These are phyloP conservation scores for Candida manassasensis DNA, from an alignment of 805 yeast genomes.

Conservation along the genomic window DNA sequence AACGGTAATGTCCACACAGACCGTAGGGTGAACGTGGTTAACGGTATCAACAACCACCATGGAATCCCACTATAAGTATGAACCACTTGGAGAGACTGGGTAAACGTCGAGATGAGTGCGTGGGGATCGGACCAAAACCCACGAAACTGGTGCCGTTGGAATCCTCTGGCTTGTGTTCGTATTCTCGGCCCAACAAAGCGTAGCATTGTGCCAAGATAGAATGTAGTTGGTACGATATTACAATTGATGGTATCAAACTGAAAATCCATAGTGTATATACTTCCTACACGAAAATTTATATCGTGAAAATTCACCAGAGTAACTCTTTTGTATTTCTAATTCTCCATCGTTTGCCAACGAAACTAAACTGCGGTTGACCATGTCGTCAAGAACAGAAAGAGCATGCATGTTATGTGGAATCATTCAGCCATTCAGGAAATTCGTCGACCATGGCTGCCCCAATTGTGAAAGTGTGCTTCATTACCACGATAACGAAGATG, in stretches of 20 bases:
- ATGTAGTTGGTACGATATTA: too few species aligned
- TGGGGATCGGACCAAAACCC: constrained; percentile 28
- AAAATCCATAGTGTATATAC: too few species aligned
- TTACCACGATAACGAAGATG: constrained; percentile 72
- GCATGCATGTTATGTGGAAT: constrained; percentile 98
- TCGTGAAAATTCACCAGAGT: too few species aligned
- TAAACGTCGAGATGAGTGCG: constrained; percentile 25
- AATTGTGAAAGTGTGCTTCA: constrained; percentile 90
- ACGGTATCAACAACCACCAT: constrained; percentile 80
- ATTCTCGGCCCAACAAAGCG: neutral
- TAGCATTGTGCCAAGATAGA: neutral
- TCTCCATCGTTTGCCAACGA: too few species aligned
- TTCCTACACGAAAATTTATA: too few species aligned
- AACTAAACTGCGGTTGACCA: too few species aligned
- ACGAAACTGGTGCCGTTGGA: constrained; percentile 10
- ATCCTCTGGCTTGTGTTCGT: neutral
- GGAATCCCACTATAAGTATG: constrained; percentile 64
- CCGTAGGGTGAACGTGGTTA: constrained; percentile 63
- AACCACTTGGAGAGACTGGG: constrained; percentile 39
- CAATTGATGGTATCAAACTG: too few species aligned
- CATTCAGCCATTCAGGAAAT: constrained; percentile 70
- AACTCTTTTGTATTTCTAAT: too few species aligned
- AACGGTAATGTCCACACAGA: constrained; percentile 70
- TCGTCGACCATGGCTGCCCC: constrained; percentile 87
- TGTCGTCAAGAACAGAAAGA: constrained; percentile 69